These are phyloP conservation scores for Alnus glutinosa DNA, from an alignment of 306 rosid genomes.

Conservation along the genomic window DNA sequence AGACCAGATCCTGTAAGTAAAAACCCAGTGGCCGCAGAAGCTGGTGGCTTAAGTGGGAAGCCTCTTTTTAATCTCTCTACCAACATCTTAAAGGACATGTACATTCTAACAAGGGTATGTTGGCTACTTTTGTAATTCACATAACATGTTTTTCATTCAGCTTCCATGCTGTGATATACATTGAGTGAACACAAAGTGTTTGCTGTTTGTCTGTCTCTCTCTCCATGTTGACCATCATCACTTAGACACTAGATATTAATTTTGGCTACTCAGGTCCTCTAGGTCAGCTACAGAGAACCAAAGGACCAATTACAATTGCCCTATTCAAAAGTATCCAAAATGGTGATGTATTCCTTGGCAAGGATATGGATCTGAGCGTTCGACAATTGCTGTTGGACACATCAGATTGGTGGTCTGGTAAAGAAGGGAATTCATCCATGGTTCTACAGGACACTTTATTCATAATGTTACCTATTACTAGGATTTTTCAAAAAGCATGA, in stretches of 20 bases:
- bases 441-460: neutral
- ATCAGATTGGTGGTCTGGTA: neutral
- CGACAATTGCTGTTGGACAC: neutral
- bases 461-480: neutral
- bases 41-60: slow-evolving; percentile 98
- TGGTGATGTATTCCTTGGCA: neutral
- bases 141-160: neutral
- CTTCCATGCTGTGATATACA: neutral
- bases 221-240: neutral
- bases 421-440: neutral
- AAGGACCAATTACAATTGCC: slow-evolving; percentile 3
- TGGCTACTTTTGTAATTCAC: slow-evolving; percentile 21
- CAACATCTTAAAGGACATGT: slow-evolving; percentile 78
- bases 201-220: slow-evolving; percentile 9
- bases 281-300: slow-evolving; percentile 8
- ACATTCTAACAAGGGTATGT: slow-evolving; percentile 82
- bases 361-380: neutral
- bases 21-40: slow-evolving; percentile 66
- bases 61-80: slow-evolving; percentile 83
- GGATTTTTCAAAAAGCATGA: neutral
- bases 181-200: neutral
- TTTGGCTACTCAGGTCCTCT: neutral
- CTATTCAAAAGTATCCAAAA: slow-evolving; percentile 5
- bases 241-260: neutral
- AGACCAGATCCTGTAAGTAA: slow-evolving; percentile 65